Conservation (phyloP, 257 asterid species). For the Nicotiana sylvestris region DNA sequence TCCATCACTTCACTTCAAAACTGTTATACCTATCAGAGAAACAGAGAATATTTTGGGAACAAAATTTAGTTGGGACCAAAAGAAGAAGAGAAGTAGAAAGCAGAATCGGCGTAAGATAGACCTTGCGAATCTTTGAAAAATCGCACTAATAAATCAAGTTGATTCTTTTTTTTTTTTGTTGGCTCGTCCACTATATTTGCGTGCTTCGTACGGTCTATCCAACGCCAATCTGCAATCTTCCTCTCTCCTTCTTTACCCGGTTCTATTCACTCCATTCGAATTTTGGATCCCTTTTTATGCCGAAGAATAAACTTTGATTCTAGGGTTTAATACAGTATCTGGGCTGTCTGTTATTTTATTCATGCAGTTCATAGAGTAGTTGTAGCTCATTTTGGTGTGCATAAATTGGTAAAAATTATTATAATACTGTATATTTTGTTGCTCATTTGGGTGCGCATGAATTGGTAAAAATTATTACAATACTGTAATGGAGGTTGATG, state of each 20-base stretch:
- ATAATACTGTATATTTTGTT: neutral
- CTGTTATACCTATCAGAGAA: no score
- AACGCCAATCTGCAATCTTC: conserved; percentile 88
- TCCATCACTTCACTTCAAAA: no score
- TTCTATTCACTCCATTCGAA: neutral
- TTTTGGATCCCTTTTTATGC: neutral
- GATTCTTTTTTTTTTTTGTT: neutral
- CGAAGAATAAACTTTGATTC: neutral
- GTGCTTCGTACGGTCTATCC: conserved; percentile 93
- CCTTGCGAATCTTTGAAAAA: neutral
- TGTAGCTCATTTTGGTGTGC: neutral
- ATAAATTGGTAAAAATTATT: neutral
- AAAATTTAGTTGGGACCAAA: no score
- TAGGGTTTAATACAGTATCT: neutral
- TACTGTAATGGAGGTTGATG: conserved; percentile 52
- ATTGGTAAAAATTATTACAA: neutral
- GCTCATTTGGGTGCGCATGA: neutral
- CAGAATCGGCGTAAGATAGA: neutral
- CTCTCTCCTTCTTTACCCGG: conserved; percentile 25
- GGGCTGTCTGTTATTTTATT: neutral
- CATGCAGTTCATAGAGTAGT: no score
- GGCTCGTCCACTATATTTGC: conserved; percentile 24
- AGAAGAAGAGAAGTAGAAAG: no score
- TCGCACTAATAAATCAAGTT: neutral
- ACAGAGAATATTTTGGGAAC: no score